Percentiles rank a stretch among this genome's conserved stretches.
These are phyloP conservation scores for Scenedesmus sp. DNA, from an alignment of 163 green algal genomes.

Conservation along the genomic window DNA sequence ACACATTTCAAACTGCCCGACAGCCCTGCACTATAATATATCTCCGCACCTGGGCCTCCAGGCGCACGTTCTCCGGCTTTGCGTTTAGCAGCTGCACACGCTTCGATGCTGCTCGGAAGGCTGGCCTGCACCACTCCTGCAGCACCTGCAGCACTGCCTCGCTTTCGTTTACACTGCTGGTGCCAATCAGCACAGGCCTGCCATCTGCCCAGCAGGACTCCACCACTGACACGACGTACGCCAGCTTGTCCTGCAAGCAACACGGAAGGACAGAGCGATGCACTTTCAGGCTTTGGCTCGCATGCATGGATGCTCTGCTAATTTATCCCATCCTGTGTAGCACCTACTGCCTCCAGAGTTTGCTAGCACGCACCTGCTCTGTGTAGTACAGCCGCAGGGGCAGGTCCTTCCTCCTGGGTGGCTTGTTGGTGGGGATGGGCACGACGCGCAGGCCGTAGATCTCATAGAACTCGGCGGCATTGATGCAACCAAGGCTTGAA, in stretches of 20 bases:
- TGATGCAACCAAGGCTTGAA: too few relatives aligned
- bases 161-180: constrained; percentile 84
- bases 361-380: not conserved
- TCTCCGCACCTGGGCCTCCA: constrained; percentile 91
- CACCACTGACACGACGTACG: constrained; percentile 39
- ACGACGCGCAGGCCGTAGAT: constrained; percentile 85
- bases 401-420: constrained; percentile 71
- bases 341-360: too few relatives aligned
- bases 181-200: constrained; percentile 93
- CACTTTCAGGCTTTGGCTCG: too few relatives aligned
- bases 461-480: constrained; percentile 81
- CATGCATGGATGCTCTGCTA: too few relatives aligned
- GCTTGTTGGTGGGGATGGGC: constrained; percentile 84
- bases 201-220: constrained; percentile 40
- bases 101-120: not conserved
- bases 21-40: not conserved
- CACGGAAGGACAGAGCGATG: too few relatives aligned
- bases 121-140: constrained; percentile 69
- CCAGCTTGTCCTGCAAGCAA: constrained; percentile 44
- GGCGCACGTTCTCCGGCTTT: constrained; percentile 96
- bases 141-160: constrained; percentile 82
- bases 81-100: constrained; percentile 64
- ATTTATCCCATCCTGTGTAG: too few relatives aligned
- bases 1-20: not conserved
- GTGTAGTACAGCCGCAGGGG: constrained; percentile 49